phyloP scores from a whole-genome alignment of 805 yeast genomes.

The Myxozyma nipponensis region DNA sequence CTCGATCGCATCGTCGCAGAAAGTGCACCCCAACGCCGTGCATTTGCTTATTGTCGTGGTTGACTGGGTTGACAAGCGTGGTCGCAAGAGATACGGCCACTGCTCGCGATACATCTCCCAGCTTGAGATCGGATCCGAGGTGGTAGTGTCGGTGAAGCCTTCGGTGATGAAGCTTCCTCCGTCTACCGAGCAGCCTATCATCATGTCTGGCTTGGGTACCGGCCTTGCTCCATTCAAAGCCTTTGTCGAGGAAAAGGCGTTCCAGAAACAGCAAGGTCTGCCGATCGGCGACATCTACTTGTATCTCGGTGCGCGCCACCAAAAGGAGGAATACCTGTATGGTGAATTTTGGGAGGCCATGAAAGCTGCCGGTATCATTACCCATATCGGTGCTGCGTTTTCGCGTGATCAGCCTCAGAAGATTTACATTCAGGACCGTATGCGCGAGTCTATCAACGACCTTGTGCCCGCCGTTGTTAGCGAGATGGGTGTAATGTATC shows the following conservation, averaged over 20 bases:
- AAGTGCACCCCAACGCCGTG: conserved; percentile 82
- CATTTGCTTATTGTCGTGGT: conserved; percentile 92
- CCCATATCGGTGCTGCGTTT: conserved; percentile 96
- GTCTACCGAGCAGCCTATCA: conserved; percentile 78
- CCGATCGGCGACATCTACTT: conserved; percentile 85
- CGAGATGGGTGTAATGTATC: conserved; percentile 83
- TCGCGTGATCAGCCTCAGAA: conserved; percentile 95
- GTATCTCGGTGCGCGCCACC: conserved; percentile 91
- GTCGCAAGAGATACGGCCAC: conserved; percentile 86
- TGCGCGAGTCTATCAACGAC: conserved; percentile 67
- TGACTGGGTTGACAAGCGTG: conserved; percentile 86
- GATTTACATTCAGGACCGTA: conserved; percentile 91
- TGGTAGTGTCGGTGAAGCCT: conserved; percentile 92
- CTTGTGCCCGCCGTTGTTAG: conserved; percentile 74
- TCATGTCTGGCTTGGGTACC: conserved; percentile 97
- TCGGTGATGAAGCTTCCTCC: conserved; percentile 96
- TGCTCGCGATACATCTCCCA: conserved; percentile 88
- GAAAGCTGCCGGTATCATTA: conserved; percentile 83
- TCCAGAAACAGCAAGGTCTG: conserved; percentile 85
- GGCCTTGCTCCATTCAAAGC: conserved; percentile 99
- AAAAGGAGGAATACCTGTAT: conserved; percentile 85
- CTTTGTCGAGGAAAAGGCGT: conserved; percentile 87
- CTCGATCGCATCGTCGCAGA: conserved; percentile 95
- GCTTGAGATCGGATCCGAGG: conserved; percentile 71
- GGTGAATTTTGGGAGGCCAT: conserved; percentile 98